Evolutionary conservation across 352 stramenopile genomes (phyloP).

Genomic region (Phytophthora capsici): DNA sequence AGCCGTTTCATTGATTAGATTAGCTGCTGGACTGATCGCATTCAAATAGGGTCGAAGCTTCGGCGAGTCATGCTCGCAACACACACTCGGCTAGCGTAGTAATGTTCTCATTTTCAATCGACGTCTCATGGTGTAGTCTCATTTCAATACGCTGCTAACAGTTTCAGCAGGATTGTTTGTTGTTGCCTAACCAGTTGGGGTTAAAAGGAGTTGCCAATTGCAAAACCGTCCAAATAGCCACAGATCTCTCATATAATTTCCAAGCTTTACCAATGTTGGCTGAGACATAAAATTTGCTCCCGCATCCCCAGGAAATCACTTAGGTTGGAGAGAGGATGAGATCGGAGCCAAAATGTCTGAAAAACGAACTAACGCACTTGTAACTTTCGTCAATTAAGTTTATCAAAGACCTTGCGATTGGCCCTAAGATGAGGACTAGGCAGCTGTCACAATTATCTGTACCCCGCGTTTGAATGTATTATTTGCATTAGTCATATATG

Average conservation of each 20-base stretch:
- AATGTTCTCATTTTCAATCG: constrained; percentile 20
- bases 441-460: too few species aligned
- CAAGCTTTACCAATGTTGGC: not conserved
- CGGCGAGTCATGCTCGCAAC: not conserved
- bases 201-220: not conserved
- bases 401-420: too few species aligned
- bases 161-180: constrained; percentile 34
- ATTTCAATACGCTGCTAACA: constrained; percentile 32
- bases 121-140: constrained; percentile 18
- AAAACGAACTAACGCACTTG: too few species aligned
- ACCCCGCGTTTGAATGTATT: too few species aligned
- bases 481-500: too few species aligned
- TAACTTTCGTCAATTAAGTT: too few species aligned
- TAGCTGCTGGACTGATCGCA: not conserved
- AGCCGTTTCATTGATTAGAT: not conserved
- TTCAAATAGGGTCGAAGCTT: not conserved
- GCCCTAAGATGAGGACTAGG: too few species aligned
- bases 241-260: not conserved
- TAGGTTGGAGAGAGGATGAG: too few species aligned
- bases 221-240: not conserved
- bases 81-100: not conserved
- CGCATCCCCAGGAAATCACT: not conserved
- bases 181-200: too few species aligned
- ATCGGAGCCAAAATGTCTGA: too few species aligned
- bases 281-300: not conserved